phyloP scores from a whole-genome alignment of 768 basidiomycete species.

The Kwoniella botswanensis region DNA sequence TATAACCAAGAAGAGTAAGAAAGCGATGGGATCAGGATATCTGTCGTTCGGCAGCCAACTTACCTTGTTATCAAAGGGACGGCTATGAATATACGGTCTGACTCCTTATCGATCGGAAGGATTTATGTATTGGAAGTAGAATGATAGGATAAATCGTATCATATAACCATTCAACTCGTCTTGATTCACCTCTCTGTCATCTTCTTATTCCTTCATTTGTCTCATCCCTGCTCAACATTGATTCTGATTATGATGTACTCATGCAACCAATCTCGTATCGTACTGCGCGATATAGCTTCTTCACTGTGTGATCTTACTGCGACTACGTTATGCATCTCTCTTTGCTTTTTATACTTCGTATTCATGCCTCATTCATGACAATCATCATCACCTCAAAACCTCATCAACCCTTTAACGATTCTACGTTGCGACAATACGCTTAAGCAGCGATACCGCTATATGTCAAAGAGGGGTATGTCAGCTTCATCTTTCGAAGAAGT shows the following conservation, averaged over 20 bases:
- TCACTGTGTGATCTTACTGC: no score
- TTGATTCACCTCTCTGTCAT: neutral
- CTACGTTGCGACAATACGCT: neutral
- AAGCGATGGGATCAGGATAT: conserved; percentile 27
- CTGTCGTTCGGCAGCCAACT: conserved; percentile 31
- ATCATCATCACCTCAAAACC: no score
- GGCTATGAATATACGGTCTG: conserved; percentile 27
- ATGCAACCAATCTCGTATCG: no score
- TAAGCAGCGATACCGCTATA: conserved; percentile 31
- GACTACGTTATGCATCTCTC: neutral
- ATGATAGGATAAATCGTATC: neutral
- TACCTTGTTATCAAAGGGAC: conserved; percentile 36
- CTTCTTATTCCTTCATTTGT: neutral
- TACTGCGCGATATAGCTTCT: no score
- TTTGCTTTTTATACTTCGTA: neutral
- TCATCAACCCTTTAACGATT: conserved; percentile 1
- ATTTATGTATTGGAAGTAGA: neutral
- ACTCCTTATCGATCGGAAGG: conserved; percentile 23
- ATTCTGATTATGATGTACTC: no score
- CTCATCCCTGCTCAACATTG: neutral
- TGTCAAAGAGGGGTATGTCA: neutral
- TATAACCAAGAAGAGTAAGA: neutral
- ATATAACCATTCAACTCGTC: neutral
- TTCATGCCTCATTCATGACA: neutral
- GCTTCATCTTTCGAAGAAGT: neutral